Evolutionary conservation across 331 rosid genomes (phyloP).

Genomic region (Pyrus hybrid): DNA sequence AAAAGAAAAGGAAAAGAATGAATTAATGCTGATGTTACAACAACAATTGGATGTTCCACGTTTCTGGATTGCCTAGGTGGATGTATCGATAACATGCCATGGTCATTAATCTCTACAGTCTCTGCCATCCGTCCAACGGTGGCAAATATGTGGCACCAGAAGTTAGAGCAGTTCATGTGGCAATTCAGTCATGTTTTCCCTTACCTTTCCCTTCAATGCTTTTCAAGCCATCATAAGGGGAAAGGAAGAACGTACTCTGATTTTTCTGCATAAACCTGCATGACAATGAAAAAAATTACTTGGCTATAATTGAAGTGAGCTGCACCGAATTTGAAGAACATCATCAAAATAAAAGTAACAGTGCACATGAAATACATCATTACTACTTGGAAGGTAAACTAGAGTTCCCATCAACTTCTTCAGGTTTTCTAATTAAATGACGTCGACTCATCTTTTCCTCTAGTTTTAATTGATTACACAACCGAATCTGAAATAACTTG

Average conservation of each 20-base stretch:
- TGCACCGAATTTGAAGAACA: background rate
- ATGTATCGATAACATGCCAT: constrained; percentile 7
- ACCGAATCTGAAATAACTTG: background rate
- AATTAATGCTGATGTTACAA: constrained; percentile 44
- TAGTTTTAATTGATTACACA: background rate
- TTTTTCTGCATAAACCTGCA: constrained; percentile 82
- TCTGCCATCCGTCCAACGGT: background rate
- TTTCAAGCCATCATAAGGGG: constrained; percentile 56
- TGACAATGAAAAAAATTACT: background rate
- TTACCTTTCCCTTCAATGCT: constrained; percentile 57
- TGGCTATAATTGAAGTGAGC: background rate
- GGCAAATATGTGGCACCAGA: background rate
- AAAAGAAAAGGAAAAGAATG: constrained; percentile 31
- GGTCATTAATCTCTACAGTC: background rate
- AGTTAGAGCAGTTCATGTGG: background rate
- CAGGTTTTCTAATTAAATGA: too few species aligned
- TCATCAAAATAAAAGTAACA: background rate
- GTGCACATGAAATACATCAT: background rate
- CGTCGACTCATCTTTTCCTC: background rate
- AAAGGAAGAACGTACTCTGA: constrained; percentile 64
- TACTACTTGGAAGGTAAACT: background rate
- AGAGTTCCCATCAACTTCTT: background rate
- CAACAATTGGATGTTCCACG: constrained; percentile 30
- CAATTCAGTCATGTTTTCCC: constrained; percentile 56
- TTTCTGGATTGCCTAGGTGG: constrained; percentile 17